Base-by-base conservation (phyloP, 768 basidiomycete species). In the Calocera cornea region DNA sequence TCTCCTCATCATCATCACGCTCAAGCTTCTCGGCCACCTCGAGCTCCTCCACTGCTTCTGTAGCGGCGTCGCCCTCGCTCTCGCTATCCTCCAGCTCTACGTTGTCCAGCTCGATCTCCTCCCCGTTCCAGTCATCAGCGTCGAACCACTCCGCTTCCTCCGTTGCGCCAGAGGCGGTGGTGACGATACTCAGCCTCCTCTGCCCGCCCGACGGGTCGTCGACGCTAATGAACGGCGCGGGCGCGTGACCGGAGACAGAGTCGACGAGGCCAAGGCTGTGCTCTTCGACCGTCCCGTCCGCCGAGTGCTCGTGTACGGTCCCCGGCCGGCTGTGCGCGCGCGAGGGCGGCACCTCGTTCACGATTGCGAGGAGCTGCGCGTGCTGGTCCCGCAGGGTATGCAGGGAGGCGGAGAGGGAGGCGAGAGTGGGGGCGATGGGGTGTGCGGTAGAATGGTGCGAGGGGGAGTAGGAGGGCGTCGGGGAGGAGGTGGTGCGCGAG, bases 61-160 rank as follows among this genome's bases (percentile, higher is more conserved):
- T n/a, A n/a, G n/a, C n/a, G n/a, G n/a, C 87, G 69, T 87, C 84
- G 29, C 70, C 72, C 68, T 76, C 72, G 54, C 75, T 79, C 65
- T 87, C 87, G 41, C 81, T 77, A 10, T 90, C 90, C 71, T 92
- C 90, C 72, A 83, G 91, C 90, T 90, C 92, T 72, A 90, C 84
- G 64, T 80, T 77, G 34, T 40, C 66, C 33, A 54, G 66, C 31
- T 77, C 73, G 34, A 80, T 80, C 1, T 83, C 84, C 40, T 79
- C 73, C 36, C 64, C 50, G 69, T 70, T 2, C 64, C 63, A 34
- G 69, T 60, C 41, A 69, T 72, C 36, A 60, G 64, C 40, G 69
- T 69, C 34, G 70, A 72, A 14, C 29, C 65, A 24, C 66, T 36
- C 41, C 31, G 27, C 65, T n/a, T 67, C 34, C 29, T 22, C 31